Evolutionary conservation across 805 yeast genomes (phyloP).

Genomic region (Candida vartiovaarae): DNA sequence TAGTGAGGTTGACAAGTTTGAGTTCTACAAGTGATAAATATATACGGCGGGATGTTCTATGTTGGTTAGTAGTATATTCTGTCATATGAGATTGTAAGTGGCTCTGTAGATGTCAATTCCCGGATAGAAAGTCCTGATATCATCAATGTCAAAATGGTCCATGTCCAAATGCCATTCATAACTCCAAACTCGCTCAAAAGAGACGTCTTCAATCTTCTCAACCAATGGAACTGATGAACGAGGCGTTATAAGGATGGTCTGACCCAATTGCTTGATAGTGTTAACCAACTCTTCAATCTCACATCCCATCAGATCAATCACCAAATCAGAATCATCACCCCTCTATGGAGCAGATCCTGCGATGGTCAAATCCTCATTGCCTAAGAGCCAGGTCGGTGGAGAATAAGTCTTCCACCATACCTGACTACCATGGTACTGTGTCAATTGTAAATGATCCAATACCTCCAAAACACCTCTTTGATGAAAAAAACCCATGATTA

Average conservation of each 20-base stretch:
- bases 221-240: slow-evolving; percentile 19
- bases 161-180: slow-evolving; percentile 52
- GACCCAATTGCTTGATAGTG: slow-evolving; percentile 16
- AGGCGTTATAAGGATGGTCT: slow-evolving; percentile 16
- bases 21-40: slow-evolving; percentile 69
- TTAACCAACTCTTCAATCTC: slow-evolving; percentile 23
- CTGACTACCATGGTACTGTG: slow-evolving; percentile 31
- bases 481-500: slow-evolving; percentile 74
- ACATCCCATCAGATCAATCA: slow-evolving; percentile 43
- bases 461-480: slow-evolving; percentile 87
- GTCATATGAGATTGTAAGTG: not conserved
- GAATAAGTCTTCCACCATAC: slow-evolving; percentile 94
- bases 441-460: slow-evolving; percentile 32
- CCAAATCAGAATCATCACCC: slow-evolving; percentile 5
- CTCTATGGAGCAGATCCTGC: slow-evolving; percentile 4
- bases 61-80: too few species aligned
- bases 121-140: slow-evolving; percentile 43
- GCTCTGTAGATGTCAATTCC: slow-evolving; percentile 56
- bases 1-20: slow-evolving; percentile 93
- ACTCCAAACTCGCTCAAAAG: slow-evolving; percentile 26
- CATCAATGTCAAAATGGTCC: slow-evolving; percentile 60
- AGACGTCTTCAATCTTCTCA: slow-evolving; percentile 6
- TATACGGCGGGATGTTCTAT: too few species aligned
- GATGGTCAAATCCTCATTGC: slow-evolving; percentile 17
- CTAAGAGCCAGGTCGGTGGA: slow-evolving; percentile 84